Percentiles rank a stretch among this genome's conserved stretches.
Conservation (phyloP, 495 filamentous ascomycete genomes). For the Penicillium canescens region DNA sequence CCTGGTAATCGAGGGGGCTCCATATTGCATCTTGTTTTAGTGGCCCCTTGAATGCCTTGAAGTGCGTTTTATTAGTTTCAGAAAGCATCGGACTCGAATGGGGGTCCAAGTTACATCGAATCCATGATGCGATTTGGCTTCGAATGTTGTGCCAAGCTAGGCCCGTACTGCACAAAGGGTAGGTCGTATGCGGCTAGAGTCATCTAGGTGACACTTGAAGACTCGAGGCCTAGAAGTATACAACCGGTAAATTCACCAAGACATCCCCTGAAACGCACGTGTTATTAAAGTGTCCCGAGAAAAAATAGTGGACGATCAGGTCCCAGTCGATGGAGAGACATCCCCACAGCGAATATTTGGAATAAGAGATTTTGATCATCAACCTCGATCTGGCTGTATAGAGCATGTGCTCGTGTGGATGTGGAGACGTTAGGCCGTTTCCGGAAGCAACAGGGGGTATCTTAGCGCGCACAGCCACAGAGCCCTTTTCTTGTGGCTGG, state of each 20-base stretch:
- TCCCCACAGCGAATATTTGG: neutral
- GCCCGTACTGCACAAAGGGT: too few species aligned
- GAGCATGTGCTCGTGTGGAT: neutral
- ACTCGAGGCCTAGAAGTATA: neutral
- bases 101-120: too few species aligned
- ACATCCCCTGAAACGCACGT: neutral
- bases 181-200: too few species aligned
- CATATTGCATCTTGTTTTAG: too few species aligned
- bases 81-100: too few species aligned
- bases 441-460: neutral
- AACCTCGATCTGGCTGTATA: neutral
- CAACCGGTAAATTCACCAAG: too few species aligned
- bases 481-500: neutral
- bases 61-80: too few species aligned
- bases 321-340: neutral
- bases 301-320: neutral
- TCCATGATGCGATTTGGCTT: too few species aligned
- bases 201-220: too few species aligned
- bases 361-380: neutral
- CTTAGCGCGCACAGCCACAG: neutral
- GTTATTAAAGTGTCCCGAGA: neutral
- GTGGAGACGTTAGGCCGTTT: constrained; percentile 1
- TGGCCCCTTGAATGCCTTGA: too few species aligned
- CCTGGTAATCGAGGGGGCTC: too few species aligned
- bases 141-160: too few species aligned